These are phyloP conservation scores for Amanita rubescens DNA, from an alignment of 768 basidiomycete species.

Conservation along the genomic window DNA sequence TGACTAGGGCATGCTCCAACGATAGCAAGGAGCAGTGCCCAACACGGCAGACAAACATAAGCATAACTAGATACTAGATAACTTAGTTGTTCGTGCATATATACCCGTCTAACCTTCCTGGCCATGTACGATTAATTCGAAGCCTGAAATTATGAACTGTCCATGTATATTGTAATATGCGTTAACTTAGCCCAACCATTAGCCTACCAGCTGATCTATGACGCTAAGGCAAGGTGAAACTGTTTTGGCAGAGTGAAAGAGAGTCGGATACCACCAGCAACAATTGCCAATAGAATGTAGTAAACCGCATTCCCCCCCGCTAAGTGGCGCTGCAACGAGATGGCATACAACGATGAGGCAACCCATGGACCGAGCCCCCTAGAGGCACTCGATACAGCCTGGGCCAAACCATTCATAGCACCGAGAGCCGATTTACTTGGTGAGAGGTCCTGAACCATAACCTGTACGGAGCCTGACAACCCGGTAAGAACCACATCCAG, in stretches of 20 bases:
- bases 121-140: too few relatives aligned
- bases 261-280: not conserved
- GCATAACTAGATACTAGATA: too few relatives aligned
- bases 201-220: too few relatives aligned
- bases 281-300: slow-evolving; percentile 20
- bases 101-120: too few relatives aligned
- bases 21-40: too few relatives aligned
- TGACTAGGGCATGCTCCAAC: too few relatives aligned
- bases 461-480: not conserved
- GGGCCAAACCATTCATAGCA: slow-evolving; percentile 42
- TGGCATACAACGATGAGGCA: slow-evolving; percentile 45
- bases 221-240: not conserved
- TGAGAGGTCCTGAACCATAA: not conserved
- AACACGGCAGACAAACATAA: too few relatives aligned
- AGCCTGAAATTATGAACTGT: too few relatives aligned
- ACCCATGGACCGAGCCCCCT: slow-evolving; percentile 43
- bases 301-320: slow-evolving; percentile 43
- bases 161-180: too few relatives aligned
- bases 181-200: too few relatives aligned
- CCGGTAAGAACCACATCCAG: not conserved
- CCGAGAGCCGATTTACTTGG: slow-evolving; percentile 19
- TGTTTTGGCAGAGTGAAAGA: not conserved
- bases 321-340: slow-evolving; percentile 40
- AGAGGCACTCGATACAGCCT: slow-evolving; percentile 35
- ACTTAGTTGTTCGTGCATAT: too few relatives aligned